Evolutionary conservation across 305 asterid genomes (phyloP), one percentile per base, ranked within the genome.

Genomic region (Rubia peregrina): DNA sequence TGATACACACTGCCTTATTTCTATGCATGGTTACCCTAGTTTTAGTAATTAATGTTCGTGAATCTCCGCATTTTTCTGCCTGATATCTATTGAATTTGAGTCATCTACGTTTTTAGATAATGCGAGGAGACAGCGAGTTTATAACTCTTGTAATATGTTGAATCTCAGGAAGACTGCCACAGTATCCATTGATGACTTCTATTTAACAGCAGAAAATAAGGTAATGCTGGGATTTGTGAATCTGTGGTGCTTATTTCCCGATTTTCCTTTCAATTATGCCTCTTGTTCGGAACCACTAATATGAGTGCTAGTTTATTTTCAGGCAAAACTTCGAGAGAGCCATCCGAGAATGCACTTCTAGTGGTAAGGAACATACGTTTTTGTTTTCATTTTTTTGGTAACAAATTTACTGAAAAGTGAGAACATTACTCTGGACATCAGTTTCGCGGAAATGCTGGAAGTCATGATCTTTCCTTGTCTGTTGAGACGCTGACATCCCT

Each of bases 381-480:
- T 33, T 19, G 62, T 67, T 70, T 24, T 24, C 1, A 1, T 24
- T 24, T 24, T 24, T 24, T 24, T 65, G 4, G 19, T 3, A 33
- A 30, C 7, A 26, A 49, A 30, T 66, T 69, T 21, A 73, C 26
- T 38, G 67, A 67, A 53, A 55, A 33, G 21, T 38, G 62, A 67
- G 56, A 22, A 40, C 22, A 59, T 75, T 62, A 43, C 60, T 74
- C 12, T 79, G 53, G 30, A 42, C 76, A 74, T 53, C 79, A 94
- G 99, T 83, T 79, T 36, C 97, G 98, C 71, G 99, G 98, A 76
- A 95, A 95, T 85, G 99, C 99, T 80, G 99, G 99, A 81, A 95
- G 99, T 85, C 97, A 95, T 78, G 99, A 95, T 82, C 99, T 95
- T 70, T 56, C 89, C 10, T 82, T 95, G 43, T 91, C 97, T 36